Percentiles rank a stretch among this genome's conserved stretches.
These are phyloP conservation scores for Globisporangium alternatum DNA, from an alignment of 352 stramenopile genomes.

Conservation along the genomic window DNA sequence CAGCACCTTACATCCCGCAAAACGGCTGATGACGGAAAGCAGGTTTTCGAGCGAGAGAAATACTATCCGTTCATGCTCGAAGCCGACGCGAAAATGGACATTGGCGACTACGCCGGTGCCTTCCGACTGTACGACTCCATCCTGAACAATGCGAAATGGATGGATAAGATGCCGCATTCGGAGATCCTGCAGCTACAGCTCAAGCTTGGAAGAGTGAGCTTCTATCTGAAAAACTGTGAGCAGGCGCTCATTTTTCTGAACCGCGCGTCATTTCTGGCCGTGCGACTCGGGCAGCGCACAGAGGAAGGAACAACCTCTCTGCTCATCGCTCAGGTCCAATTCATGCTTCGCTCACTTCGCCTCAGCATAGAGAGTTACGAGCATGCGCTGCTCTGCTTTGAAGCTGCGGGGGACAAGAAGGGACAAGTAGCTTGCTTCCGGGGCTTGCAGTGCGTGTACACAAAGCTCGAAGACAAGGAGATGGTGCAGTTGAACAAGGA, in stretches of 20 bases:
- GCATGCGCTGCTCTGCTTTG: conserved; percentile 46
- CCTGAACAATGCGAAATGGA: conserved; percentile 34
- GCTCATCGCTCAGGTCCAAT: conserved; percentile 35
- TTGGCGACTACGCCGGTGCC: conserved; percentile 47
- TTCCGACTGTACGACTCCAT: conserved; percentile 41
- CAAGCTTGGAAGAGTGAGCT: conserved; percentile 35
- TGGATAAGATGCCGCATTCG: conserved; percentile 29
- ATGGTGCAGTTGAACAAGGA: conserved; percentile 39
- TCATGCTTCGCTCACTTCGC: conserved; percentile 34
- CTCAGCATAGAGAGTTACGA: conserved; percentile 61
- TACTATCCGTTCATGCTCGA: conserved; percentile 48
- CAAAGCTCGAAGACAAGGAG: conserved; percentile 49
- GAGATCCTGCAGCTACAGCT: conserved; percentile 33
- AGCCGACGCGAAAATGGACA: conserved; percentile 54
- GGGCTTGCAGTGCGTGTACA: conserved; percentile 45
- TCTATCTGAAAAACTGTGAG: conserved; percentile 44
- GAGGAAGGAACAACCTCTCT: conserved; percentile 35
- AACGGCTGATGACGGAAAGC: background rate
- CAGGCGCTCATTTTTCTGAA: conserved; percentile 49
- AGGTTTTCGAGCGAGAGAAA: conserved; percentile 29
- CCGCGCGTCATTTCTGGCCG: conserved; percentile 37
- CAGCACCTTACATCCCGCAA: background rate
- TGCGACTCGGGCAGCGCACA: conserved; percentile 24
- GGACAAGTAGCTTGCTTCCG: conserved; percentile 57
- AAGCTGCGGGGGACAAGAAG: conserved; percentile 36